Evolutionary conservation across 2,329 filamentous ascomycete species (phyloP).

Genomic region (Didymosphaeria variabile): DNA sequence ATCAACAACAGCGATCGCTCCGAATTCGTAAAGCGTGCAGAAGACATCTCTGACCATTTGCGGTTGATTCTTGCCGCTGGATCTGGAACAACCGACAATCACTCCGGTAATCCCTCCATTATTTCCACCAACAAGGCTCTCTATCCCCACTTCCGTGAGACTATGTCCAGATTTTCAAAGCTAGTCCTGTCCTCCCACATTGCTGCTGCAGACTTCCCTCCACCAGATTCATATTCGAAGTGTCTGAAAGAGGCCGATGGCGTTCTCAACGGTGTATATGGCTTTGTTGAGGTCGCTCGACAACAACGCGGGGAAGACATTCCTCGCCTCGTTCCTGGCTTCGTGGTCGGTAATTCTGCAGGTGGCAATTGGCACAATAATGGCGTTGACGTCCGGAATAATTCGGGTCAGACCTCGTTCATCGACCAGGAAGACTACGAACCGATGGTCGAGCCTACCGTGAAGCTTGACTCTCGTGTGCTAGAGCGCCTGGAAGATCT

Average conservation of each 20-base stretch:
- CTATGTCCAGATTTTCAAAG: constrained; percentile 99
- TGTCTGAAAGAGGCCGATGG: constrained; percentile 98
- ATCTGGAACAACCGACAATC: constrained; percentile 97
- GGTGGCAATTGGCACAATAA: constrained; percentile 89
- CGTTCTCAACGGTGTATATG: constrained; percentile 90
- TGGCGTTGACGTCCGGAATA: constrained; percentile 70
- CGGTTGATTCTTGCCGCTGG: constrained; percentile 92
- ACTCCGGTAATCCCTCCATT: constrained; percentile 98
- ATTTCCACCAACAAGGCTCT: constrained; percentile 97
- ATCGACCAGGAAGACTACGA: constrained; percentile 90
- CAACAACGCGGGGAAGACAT: constrained; percentile 94
- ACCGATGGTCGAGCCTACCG: constrained; percentile 73
- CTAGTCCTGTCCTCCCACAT: constrained; percentile 97
- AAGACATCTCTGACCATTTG: constrained; percentile 97
- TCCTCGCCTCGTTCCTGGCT: constrained; percentile 90
- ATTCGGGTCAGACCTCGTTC: constrained; percentile 72
- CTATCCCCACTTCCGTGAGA: constrained; percentile 96
- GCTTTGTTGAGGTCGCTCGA: constrained; percentile 93
- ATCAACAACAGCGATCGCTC: constrained; percentile 83
- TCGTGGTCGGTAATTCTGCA: constrained; percentile 82
- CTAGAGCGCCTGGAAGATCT: constrained; percentile 86
- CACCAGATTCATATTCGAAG: constrained; percentile 91
- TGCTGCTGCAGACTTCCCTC: constrained; percentile 93
- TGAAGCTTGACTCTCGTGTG: constrained; percentile 77
- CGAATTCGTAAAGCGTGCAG: constrained; percentile 92